Percentiles rank a stretch among this genome's conserved stretches.
Conservation (phyloP, 2,329 filamentous ascomycete species). For the Nigrograna mackinnonii region DNA sequence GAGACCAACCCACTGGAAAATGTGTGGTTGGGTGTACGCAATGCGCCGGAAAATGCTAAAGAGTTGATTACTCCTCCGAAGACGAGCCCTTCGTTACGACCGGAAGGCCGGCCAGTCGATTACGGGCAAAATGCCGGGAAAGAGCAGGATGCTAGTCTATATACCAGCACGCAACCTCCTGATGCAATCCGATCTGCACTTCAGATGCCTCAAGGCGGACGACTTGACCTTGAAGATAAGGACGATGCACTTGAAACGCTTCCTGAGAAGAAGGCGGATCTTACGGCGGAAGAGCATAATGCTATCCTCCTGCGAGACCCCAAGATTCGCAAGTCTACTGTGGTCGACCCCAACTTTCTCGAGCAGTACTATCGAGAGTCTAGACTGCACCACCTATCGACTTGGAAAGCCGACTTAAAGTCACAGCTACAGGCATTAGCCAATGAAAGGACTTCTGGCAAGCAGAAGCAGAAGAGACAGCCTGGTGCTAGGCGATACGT, state of each 20-base stretch:
- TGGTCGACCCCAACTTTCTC: constrained; percentile 89
- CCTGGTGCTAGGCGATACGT: constrained; percentile 76
- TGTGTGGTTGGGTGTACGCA: too few species aligned
- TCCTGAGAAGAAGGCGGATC: constrained; percentile 16
- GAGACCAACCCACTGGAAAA: constrained; percentile 9
- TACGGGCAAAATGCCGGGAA: constrained; percentile 9
- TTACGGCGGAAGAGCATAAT: constrained; percentile 94
- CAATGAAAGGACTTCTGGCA: constrained; percentile 64
- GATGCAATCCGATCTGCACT: constrained; percentile 2
- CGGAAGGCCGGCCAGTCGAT: too few species aligned
- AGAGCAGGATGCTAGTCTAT: constrained; percentile 20
- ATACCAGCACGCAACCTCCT: constrained; percentile 20
- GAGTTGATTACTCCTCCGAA: constrained; percentile 33
- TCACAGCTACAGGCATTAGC: constrained; percentile 82
- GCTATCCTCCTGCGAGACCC: constrained; percentile 82
- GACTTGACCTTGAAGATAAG: neutral
- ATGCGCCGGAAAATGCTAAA: neutral
- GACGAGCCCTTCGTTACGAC: constrained; percentile 25
- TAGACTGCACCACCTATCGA: constrained; percentile 89
- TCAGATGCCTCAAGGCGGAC: neutral
- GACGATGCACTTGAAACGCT: constrained; percentile 9
- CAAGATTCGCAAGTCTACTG: constrained; percentile 82
- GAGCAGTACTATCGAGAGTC: constrained; percentile 96
- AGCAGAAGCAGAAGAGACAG: constrained; percentile 55
- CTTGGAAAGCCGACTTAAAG: constrained; percentile 96